Conservation (phyloP, 176 grass and related monocot genomes). For the Poa pratensis region DNA sequence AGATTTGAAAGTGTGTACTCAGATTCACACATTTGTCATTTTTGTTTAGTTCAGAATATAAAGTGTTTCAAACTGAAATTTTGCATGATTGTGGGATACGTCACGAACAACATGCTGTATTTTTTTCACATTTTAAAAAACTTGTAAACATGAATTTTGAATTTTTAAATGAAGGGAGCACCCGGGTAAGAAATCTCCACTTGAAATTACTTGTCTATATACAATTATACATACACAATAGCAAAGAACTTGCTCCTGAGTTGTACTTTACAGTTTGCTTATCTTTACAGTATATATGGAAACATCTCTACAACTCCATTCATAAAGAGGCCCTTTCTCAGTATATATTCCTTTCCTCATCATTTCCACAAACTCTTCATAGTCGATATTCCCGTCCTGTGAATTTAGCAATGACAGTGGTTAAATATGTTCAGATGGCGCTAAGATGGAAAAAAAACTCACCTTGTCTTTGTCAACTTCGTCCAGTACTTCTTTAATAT, state of each 20-base stretch:
- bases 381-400: conserved; percentile 79
- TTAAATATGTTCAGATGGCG: conserved; percentile 11
- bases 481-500: conserved; percentile 74
- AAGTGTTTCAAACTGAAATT: too few relatives aligned
- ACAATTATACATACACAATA: background rate
- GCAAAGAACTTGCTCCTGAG: conserved; percentile 29
- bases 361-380: conserved; percentile 84
- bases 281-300: conserved; percentile 25
- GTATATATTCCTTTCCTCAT: conserved; percentile 70
- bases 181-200: too few relatives aligned
- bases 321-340: conserved; percentile 40
- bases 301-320: conserved; percentile 34
- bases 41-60: too few relatives aligned
- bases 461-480: conserved; percentile 84
- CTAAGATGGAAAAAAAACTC: conserved; percentile 27
- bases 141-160: too few relatives aligned
- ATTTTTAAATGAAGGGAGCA: too few relatives aligned
- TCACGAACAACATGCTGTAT: too few relatives aligned
- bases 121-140: too few relatives aligned
- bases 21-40: too few relatives aligned
- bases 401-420: conserved; percentile 15
- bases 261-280: conserved; percentile 30
- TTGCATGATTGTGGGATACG: too few relatives aligned
- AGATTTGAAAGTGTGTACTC: too few relatives aligned
- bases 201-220: background rate